Percentiles rank a stretch among this genome's conserved stretches.
phyloP scores from a whole-genome alignment of 2,329 filamentous ascomycete species.

The Tolypocladium tundrense region DNA sequence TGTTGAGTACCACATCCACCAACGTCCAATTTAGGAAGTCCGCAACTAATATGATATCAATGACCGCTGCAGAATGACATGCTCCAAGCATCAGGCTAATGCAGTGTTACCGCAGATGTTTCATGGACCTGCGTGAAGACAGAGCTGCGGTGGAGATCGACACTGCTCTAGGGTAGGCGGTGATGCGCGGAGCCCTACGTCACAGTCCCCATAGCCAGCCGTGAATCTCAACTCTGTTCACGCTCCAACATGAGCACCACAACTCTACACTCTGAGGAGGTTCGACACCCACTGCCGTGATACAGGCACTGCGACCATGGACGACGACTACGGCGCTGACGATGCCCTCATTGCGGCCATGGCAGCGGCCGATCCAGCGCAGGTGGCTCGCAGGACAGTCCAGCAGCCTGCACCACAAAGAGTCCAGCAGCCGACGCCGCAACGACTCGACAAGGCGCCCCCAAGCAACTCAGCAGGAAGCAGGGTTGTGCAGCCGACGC shows the following conservation, averaged over 20 bases:
- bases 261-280: background rate
- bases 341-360: conserved; percentile 46
- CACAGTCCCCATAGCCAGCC: background rate
- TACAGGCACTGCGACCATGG: conserved; percentile 20
- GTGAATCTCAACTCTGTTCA: background rate
- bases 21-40: background rate
- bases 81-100: background rate
- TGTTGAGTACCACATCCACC: background rate
- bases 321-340: conserved; percentile 49
- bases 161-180: background rate
- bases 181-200: background rate
- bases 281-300: background rate
- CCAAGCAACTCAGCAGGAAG: conserved; percentile 27
- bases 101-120: background rate
- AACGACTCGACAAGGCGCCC: conserved; percentile 42
- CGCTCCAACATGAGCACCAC: background rate
- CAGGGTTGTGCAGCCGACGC: conserved; percentile 76
- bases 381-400: conserved; percentile 14
- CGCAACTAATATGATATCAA: background rate
- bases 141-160: background rate
- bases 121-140: background rate
- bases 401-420: conserved; percentile 32
- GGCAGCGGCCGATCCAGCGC: conserved; percentile 33
- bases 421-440: conserved; percentile 39
- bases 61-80: background rate